Evolutionary conservation across 352 stramenopile genomes (phyloP), one percentile per base, ranked within the genome.

Genomic region (Globisporangium solare): DNA sequence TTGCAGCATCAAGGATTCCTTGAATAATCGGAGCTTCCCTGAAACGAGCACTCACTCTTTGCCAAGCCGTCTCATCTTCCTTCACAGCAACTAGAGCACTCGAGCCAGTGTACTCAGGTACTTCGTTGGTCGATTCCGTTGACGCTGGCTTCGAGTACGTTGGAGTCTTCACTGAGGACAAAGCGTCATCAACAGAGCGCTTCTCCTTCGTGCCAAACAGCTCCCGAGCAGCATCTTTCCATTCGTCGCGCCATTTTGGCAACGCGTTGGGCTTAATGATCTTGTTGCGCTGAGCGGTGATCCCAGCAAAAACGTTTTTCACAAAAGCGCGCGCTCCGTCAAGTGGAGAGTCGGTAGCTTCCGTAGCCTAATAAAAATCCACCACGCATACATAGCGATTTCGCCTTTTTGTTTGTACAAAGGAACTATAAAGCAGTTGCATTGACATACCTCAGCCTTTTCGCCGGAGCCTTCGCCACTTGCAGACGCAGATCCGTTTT

Each of bases 21-120:
- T 95, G 79, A 68, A 99, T 98, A 58, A 99, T 98, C 12, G 96
- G 96, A 11, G 96, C 92, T 70, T 98, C 92, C 7, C 80, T 79
- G 66, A 99, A 89, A 54, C 94, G 86, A 51, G 89, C 86, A 58
- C 95, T 94, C 63, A 98, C 95, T 61, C 88, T 82, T 65, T 98
- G 91, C 93, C 93, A 99, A 17, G 94, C 91, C 50, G 83, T 96
- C 24, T 97, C 86, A 49, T 96, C 80, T 54, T 97, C 89, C 73
- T 98, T 97, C 32, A 98, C 88, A 22, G 81, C 67, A 11, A 94
- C 84, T 55, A 94, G 68, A 21, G 84, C 84, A 37, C 76, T 89
- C 20, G 77, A 77, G 3, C 84, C 84, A 15, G 70, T 88, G 65
- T 92, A 92, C 56, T 82, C 75, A 1, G 51, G 27, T n/a, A 47